phyloP scores from a whole-genome alignment of 139 green algal species.

The Auxenochlorella protothecoides region DNA sequence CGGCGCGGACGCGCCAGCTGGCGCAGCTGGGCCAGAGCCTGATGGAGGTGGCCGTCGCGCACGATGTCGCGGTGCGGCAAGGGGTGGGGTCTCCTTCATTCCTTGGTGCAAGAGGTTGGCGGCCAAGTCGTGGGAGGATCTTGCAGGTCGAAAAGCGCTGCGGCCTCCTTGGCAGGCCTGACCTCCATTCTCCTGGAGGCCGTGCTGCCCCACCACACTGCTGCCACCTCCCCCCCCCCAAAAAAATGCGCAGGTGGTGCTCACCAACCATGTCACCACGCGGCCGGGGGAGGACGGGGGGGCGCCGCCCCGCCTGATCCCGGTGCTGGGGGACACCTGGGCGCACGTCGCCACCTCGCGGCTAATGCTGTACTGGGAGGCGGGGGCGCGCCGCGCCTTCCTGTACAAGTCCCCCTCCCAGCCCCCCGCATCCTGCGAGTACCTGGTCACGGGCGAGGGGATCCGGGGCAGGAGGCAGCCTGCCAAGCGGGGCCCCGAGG shows the following conservation, averaged over 20 bases:
- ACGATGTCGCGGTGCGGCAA: constrained; percentile 49
- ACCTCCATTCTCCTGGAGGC: neutral
- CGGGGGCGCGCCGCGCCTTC: constrained; percentile 22
- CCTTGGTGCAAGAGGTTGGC: too few species aligned
- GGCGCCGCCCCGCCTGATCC: constrained; percentile 38
- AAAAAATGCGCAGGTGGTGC: constrained; percentile 43
- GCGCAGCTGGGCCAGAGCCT: constrained; percentile 68
- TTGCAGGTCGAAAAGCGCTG: neutral
- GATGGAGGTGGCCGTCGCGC: constrained; percentile 52
- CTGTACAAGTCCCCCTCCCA: constrained; percentile 71
- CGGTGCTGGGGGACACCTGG: constrained; percentile 71
- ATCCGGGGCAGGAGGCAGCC: constrained; percentile 26
- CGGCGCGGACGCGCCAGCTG: constrained; percentile 56
- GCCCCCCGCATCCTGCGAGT: constrained; percentile 41
- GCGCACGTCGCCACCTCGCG: constrained; percentile 69
- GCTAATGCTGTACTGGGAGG: constrained; percentile 66
- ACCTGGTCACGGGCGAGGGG: constrained; percentile 45
- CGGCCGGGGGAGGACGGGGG: constrained; percentile 27
- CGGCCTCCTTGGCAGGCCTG: neutral
- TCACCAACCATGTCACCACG: constrained; percentile 81
- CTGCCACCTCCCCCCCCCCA: too few species aligned
- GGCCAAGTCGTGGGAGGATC: neutral
- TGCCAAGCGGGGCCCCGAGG: neutral
- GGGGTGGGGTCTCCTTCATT: too few species aligned
- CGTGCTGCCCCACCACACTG: too few species aligned